Evolutionary conservation across 768 basidiomycete genomes (phyloP), one percentile per base, ranked within the genome.

Genomic region (Sarcodon sp.): DNA sequence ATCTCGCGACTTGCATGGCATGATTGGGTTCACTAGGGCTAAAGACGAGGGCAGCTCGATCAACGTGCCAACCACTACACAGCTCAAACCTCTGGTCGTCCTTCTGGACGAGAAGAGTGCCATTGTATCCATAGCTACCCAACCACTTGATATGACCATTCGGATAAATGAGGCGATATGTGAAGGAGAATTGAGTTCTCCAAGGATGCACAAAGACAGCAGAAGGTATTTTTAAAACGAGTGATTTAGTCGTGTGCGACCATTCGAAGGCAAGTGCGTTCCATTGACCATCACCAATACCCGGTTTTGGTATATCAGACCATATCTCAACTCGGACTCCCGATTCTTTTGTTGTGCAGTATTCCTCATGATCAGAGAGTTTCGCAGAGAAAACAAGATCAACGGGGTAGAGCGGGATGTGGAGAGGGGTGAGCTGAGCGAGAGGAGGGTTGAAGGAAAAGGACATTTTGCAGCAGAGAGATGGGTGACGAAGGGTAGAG

Each of bases 321-420:
- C 61, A 63, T 46, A 63, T 51, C 50, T 63, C 60, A 43, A 63
- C 49, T 36, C 53, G 49, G 33, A 53, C 37, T 21, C 55, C 55
- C 21, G 21, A 27, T 27, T 43, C 44, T 16, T 34, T 41, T 41
- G 39, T 41, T 27, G 39, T 8, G 13, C 39, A 11, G 13, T 15
- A 8, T 15, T 41, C 39, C 16, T 16, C 16, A 7, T 27, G 16
- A 27, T 7, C 4, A 1, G 39, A 16, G 15, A 13, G 16, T 2
- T 15, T 41, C 13, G 39, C 39, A 27, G 39, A 16, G 39, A 41
- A 41, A 27, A 27, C 27, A 27, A 41, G 37, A 38, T 38, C 16
- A 13, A 15, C 39, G 13, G 39, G 8, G n/a, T 41, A 11, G 13
- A 41, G 8, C 2, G 39, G 39, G 39, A 41, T 27, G 39, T 41